A percentile compares a stretch with the other conserved stretches of the same genome.
phyloP scores from a whole-genome alignment of 345 rosid species.

The Iberis pinnata region DNA sequence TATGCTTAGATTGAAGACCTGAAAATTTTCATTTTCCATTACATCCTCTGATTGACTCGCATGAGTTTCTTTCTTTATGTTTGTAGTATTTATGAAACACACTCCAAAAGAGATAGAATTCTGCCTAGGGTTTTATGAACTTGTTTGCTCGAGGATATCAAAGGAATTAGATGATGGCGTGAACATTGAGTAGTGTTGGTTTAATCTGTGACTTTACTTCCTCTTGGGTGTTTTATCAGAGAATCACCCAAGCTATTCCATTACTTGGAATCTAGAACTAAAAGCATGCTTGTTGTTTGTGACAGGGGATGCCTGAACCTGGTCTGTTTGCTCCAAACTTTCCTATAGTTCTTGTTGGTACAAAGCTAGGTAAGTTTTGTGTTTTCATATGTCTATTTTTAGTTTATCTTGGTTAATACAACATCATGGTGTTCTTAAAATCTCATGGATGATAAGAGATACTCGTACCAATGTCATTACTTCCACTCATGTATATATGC shows the following conservation, averaged over 20 bases:
- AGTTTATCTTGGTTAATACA: not conserved
- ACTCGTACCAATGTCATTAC: constrained; percentile 66
- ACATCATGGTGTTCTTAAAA: constrained; percentile 33
- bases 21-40: no score
- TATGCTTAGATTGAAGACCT: no score
- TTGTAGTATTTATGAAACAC: constrained; percentile 31
- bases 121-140: constrained; percentile 61
- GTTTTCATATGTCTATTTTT: not conserved
- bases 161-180: no score
- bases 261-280: no score
- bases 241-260: no score
- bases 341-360: constrained; percentile 94
- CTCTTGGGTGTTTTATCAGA: no score
- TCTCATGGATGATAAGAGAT: constrained; percentile 76
- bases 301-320: constrained; percentile 98
- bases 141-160: constrained; percentile 40
- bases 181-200: constrained; percentile 1
- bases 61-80: constrained; percentile 18
- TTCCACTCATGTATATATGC: constrained; percentile 54
- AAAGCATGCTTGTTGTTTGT: constrained; percentile 25
- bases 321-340: constrained; percentile 91
- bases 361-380: constrained; percentile 64
- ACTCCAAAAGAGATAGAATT: constrained; percentile 78
- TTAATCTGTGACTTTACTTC: no score
- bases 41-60: no score